Evolutionary conservation across 192 early-diverging fungal genomes (phyloP), one percentile per base, ranked within the genome.

Genomic region (Coemansia sp.): DNA sequence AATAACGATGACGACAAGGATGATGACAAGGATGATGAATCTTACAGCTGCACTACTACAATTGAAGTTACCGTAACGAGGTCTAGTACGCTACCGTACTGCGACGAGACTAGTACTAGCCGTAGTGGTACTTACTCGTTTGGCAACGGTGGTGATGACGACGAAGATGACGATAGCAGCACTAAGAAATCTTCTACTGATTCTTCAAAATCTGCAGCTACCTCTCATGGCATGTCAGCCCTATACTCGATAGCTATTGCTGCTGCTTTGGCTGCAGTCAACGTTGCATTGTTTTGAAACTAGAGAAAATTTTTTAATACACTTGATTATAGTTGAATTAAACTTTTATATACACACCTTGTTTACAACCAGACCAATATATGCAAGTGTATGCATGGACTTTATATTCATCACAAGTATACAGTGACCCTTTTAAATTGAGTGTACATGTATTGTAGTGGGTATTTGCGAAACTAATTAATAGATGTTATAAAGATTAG

Each of bases 231-330:
- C 38, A 41, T 40, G 61, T 38, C 61, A 11, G 61, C 36, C 18
- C 4, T 63, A 9, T 63, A 63, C 38, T 20, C 61, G 1, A 2
- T 41, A 22, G 61, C 61, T 24, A 41, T 63, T 63, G 61, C 61
- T 20, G 61, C 61, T 41, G 61, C 61, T 20, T 20, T 63, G 61
- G 61, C 36, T 24, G 61, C 12, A 13, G 61, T 24, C 61, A 63
- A 63, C 11, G 61, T 41, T 22, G 61, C 61, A 42, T 41, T 63
- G 13, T 36, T 61, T 20, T 61, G 18, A 61, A 5, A 16, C 34
- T 38, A 38, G 31, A 38, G 31, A 62, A 20, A 60, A 34, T 13
- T 8, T 7, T 34, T 12, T 15, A 38, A 40, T 38, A 40, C 3
- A 3, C 13, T 24, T 24, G 12, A 27, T 62, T 40, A 33, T 18